A percentile compares a stretch with the other conserved stretches of the same genome.
These are phyloP conservation scores for Phaffomyces antillensis DNA, from an alignment of 805 yeast species.

Conservation along the genomic window DNA sequence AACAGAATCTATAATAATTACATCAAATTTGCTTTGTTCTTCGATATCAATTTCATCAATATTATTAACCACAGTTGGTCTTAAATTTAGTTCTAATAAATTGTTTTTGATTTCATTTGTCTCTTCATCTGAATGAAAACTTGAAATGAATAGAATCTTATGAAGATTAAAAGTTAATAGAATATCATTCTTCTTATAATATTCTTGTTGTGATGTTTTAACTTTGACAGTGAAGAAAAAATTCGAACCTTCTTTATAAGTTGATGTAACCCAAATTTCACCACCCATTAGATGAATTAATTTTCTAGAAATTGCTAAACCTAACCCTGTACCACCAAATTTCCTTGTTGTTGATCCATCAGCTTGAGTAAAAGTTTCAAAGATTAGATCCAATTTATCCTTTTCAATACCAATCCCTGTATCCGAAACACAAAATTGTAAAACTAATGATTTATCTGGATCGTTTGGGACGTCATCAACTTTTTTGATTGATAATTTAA, in stretches of 20 bases:
- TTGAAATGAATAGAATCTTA: slow-evolving; percentile 61
- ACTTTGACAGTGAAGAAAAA: slow-evolving; percentile 77
- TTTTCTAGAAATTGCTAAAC: slow-evolving; percentile 81
- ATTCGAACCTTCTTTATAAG: slow-evolving; percentile 74
- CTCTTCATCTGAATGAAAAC: slow-evolving; percentile 48
- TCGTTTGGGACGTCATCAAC: slow-evolving; percentile 25
- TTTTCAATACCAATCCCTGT: slow-evolving; percentile 87
- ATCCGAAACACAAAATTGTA: slow-evolving; percentile 83
- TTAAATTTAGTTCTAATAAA: slow-evolving; percentile 48
- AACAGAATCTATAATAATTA: slow-evolving; percentile 74
- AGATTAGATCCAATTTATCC: slow-evolving; percentile 78
- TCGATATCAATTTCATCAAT: slow-evolving; percentile 51
- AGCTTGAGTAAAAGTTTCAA: slow-evolving; percentile 88
- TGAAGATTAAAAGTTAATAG: slow-evolving; percentile 68
- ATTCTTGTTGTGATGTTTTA: slow-evolving; percentile 56
- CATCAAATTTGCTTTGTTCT: slow-evolving; percentile 56
- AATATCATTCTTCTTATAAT: slow-evolving; percentile 59
- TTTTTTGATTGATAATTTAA: slow-evolving; percentile 64
- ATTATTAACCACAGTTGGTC: slow-evolving; percentile 51
- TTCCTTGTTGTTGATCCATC: slow-evolving; percentile 91
- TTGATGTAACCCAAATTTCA: slow-evolving; percentile 84
- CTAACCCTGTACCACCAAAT: slow-evolving; percentile 91
- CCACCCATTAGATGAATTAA: slow-evolving; percentile 90
- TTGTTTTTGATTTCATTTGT: slow-evolving; percentile 44
- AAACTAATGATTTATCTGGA: slow-evolving; percentile 32